These are phyloP conservation scores for Saraca asoca DNA, from an alignment of 331 rosid genomes.

Conservation along the genomic window DNA sequence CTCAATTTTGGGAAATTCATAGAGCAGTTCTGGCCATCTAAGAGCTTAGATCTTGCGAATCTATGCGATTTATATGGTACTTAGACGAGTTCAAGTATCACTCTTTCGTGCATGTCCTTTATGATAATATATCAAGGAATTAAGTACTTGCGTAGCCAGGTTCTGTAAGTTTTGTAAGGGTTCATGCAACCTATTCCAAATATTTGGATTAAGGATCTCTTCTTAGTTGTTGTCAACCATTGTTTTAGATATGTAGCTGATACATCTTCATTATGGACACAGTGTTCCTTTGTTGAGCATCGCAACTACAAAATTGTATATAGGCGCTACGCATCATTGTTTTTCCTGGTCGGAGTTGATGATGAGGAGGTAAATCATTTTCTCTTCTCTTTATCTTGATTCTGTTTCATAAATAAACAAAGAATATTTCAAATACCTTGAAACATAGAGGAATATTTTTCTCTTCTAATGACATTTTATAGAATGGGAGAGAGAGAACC, in stretches of 20 bases:
- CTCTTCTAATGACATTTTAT: too few species aligned
- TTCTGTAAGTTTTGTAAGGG: not conserved
- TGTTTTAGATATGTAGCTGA: conserved; percentile 33
- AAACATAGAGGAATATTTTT: not conserved
- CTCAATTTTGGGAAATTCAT: not conserved
- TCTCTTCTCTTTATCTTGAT: conserved; percentile 11
- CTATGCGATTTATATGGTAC: too few species aligned
- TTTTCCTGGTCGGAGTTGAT: conserved; percentile 97
- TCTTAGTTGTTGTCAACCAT: conserved; percentile 15
- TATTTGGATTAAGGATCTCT: not conserved
- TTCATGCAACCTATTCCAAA: conserved; percentile 14
- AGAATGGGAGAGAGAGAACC: conserved; percentile 8
- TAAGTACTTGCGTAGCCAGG: too few species aligned
- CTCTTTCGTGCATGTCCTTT: too few species aligned
- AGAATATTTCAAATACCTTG: not conserved
- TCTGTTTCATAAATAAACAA: conserved; percentile 15
- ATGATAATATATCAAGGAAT: too few species aligned
- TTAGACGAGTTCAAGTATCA: not conserved
- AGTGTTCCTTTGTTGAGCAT: conserved; percentile 99
- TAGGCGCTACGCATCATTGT: conserved; percentile 93
- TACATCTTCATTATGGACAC: conserved; percentile 33
- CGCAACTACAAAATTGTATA: conserved; percentile 94
- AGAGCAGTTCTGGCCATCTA: not conserved
- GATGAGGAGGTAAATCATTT: conserved; percentile 67
- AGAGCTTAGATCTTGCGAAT: not conserved